Evolutionary conservation across 2,329 filamentous ascomycete species (phyloP).

Genomic region (Tolypocladium tropicale): DNA sequence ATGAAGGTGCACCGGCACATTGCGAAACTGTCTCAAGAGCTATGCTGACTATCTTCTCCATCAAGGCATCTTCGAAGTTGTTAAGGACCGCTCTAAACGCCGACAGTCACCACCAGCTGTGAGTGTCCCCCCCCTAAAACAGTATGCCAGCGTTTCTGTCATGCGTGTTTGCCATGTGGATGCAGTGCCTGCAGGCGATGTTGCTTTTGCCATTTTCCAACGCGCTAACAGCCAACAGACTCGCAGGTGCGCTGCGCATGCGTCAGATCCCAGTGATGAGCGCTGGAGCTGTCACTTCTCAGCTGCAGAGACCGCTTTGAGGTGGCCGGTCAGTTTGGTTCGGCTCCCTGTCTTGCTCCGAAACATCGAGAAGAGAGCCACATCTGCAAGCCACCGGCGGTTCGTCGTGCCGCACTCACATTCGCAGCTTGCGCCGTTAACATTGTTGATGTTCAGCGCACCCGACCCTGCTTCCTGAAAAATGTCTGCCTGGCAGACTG

Average conservation of each 20-base stretch:
- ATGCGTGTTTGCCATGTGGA: not conserved
- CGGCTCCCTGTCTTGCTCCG: conserved; percentile 4
- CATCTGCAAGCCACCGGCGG: not conserved
- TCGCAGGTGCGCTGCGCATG: not conserved
- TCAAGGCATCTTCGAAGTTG: too few species aligned
- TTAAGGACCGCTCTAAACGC: too few species aligned
- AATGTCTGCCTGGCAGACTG: conserved; percentile 52
- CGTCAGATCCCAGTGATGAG: conserved; percentile 1
- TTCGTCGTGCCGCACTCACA: not conserved
- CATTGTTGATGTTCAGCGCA: not conserved
- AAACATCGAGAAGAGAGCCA: not conserved
- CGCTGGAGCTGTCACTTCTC: conserved; percentile 3
- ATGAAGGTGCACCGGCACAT: not conserved
- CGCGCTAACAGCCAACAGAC: not conserved
- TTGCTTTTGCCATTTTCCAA: conserved; percentile 3
- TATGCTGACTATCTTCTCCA: too few species aligned
- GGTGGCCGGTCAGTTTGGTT: not conserved
- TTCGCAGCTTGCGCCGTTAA: not conserved
- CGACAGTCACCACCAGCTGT: not conserved
- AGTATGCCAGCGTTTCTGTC: not conserved
- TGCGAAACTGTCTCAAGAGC: not conserved
- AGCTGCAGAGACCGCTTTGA: conserved; percentile 9
- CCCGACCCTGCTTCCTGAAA: conserved; percentile 6
- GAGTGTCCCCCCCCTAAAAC: not conserved
- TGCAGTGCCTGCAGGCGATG: not conserved